A percentile compares a stretch with the other conserved stretches of the same genome.
Evolutionary conservation across 805 yeast species (phyloP).

Genomic region (Suhomyces sp.): DNA sequence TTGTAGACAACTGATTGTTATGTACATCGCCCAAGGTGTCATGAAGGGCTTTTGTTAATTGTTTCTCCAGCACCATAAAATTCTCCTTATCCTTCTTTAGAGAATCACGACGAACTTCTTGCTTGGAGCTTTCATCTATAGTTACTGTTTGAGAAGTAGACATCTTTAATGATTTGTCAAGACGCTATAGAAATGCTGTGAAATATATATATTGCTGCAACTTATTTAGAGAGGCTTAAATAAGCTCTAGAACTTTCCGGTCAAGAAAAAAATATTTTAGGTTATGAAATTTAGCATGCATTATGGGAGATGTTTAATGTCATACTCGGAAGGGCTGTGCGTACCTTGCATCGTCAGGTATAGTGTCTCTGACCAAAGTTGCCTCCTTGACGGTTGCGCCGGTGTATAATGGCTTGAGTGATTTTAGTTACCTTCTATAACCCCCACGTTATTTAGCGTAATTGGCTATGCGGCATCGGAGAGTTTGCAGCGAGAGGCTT

Average conservation of each 20-base stretch:
- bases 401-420: background rate
- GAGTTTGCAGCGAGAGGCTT: background rate
- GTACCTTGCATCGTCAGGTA: background rate
- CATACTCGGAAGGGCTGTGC: background rate
- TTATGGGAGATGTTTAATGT: background rate
- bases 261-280: background rate
- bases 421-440: background rate
- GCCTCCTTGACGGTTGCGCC: background rate
- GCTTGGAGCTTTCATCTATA: background rate
- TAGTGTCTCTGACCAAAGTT: background rate
- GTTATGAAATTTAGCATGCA: background rate
- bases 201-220: background rate
- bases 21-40: conserved; percentile 38
- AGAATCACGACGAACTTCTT: background rate
- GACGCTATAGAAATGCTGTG: background rate
- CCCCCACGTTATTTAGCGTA: background rate
- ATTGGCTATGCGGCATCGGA: background rate
- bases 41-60: background rate
- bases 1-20: conserved; percentile 37
- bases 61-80: background rate
- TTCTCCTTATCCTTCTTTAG: background rate
- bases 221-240: background rate
- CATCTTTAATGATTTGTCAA: background rate
- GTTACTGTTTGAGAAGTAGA: background rate
- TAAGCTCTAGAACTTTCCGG: background rate